These are phyloP conservation scores for Rhodotorula toruloides DNA, from an alignment of 768 basidiomycete genomes.

Conservation along the genomic window DNA sequence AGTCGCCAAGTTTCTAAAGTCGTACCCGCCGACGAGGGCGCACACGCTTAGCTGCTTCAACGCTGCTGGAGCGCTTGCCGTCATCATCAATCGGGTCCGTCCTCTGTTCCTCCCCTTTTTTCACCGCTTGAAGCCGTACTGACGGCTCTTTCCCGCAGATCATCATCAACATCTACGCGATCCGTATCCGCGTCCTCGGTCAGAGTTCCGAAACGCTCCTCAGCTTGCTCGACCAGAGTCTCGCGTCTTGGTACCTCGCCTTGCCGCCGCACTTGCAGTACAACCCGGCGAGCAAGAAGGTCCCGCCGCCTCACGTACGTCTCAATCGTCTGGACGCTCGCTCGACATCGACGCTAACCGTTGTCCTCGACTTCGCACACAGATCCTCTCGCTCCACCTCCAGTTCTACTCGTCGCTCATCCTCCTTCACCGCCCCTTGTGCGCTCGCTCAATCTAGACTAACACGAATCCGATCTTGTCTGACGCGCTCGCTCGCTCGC, in stretches of 20 bases:
- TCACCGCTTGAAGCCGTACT: too few relatives aligned
- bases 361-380: not conserved
- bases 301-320: conserved; percentile 43
- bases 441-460: not conserved
- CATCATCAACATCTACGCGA: conserved; percentile 44
- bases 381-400: conserved; percentile 43
- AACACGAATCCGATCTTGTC: too few relatives aligned
- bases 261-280: conserved; percentile 43
- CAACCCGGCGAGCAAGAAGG: conserved; percentile 34
- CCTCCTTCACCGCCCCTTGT: conserved; percentile 46
- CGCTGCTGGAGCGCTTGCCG: conserved; percentile 40
- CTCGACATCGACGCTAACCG: not conserved
- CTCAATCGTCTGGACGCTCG: too few relatives aligned
- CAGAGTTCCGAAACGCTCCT: conserved; percentile 41
- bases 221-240: conserved; percentile 43
- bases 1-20: conserved; percentile 12
- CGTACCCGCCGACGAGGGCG: conserved; percentile 20
- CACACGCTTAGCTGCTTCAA: conserved; percentile 44
- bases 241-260: conserved; percentile 43
- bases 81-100: conserved; percentile 40
- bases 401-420: conserved; percentile 45
- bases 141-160: conserved; percentile 17
- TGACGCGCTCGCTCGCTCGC: not conserved
- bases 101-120: not conserved
- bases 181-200: conserved; percentile 41